Evolutionary conservation across 2,329 filamentous ascomycete species (phyloP), one percentile per base, ranked within the genome.

Genomic region (Colletotrichum sp.): DNA sequence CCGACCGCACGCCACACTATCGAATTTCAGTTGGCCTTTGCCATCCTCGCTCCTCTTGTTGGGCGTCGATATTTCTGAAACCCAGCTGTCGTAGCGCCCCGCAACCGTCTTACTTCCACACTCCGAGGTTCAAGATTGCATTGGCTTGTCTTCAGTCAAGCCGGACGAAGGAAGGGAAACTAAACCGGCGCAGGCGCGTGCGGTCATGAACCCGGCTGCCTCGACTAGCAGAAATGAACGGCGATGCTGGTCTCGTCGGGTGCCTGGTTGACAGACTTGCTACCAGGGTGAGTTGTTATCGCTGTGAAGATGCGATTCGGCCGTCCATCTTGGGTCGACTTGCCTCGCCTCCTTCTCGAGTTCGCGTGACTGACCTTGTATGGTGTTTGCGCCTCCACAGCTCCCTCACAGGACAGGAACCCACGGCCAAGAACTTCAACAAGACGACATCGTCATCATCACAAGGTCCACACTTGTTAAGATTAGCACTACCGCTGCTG

Each of bases 371-470:
- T 32, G 22, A 18, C 36, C 18, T 26, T 22, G n/a, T 39, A 24
- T 68, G 57, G 28, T n/a, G 57, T 28, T 65, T 65, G 36, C 63
- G 44, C 52, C 73, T n/a, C 10, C 72, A 67, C 76, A 93, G 92
- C 89, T 93, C 72, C 92, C 92, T 72, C 91, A 93, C 84, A 89
- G 90, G 78, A 92, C 91, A 72, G 91, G 92, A 80, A 90, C 88
- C 75, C 87, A 88, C 75, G 86, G 87, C 78, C 88, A 90, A 80
- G 89, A 90, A 78, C 88, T 93, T 76, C 85, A 87, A 73, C 89
- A 91, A 80, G 92, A 94, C 84, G 90, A 93, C 67, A 87, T 93
- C 76, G 88, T 92, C 68, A 85, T 88, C 75, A 90, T 92, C 72
- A 93, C 92, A 24, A 90, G 91, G 80, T 87, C 89, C 30, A 93